Conservation (phyloP, 2,329 filamentous ascomycete genomes). For the Rosellinia necatrix region DNA sequence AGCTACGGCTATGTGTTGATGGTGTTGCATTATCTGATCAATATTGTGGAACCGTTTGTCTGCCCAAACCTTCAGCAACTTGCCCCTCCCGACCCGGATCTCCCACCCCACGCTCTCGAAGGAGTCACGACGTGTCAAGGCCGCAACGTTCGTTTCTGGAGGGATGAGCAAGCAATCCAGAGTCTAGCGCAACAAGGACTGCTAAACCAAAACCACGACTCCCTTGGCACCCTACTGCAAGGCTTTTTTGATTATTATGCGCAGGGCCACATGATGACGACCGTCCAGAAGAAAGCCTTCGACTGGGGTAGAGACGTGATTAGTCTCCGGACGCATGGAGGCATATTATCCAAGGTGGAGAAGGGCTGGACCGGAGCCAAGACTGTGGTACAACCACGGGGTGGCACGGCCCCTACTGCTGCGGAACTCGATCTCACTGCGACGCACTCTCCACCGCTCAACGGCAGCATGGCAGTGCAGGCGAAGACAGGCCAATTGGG, state of each 20-base stretch:
- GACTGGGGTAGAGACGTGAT: constrained; percentile 82
- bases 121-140: constrained; percentile 61
- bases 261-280: constrained; percentile 59
- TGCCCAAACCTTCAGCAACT: constrained; percentile 79
- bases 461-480: constrained; percentile 22
- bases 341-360: constrained; percentile 71
- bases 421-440: constrained; percentile 22
- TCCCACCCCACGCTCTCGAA: constrained; percentile 45
- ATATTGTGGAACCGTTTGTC: constrained; percentile 78
- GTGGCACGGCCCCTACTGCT: constrained; percentile 36
- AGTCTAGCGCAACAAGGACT: constrained; percentile 60
- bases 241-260: constrained; percentile 92
- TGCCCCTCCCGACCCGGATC: constrained; percentile 44
- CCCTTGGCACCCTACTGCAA: constrained; percentile 71
- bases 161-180: constrained; percentile 71
- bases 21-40: constrained; percentile 89
- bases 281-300: constrained; percentile 63
- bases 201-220: constrained; percentile 71
- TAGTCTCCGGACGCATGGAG: constrained; percentile 73
- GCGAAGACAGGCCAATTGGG: constrained; percentile 17
- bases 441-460: constrained; percentile 27
- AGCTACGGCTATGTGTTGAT: constrained; percentile 93
- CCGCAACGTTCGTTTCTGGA: constrained; percentile 76
- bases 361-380: constrained; percentile 90
- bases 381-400: constrained; percentile 63